Conservation (phyloP, 2,329 filamentous ascomycete genomes). For the Chrysoporthe puriensis region DNA sequence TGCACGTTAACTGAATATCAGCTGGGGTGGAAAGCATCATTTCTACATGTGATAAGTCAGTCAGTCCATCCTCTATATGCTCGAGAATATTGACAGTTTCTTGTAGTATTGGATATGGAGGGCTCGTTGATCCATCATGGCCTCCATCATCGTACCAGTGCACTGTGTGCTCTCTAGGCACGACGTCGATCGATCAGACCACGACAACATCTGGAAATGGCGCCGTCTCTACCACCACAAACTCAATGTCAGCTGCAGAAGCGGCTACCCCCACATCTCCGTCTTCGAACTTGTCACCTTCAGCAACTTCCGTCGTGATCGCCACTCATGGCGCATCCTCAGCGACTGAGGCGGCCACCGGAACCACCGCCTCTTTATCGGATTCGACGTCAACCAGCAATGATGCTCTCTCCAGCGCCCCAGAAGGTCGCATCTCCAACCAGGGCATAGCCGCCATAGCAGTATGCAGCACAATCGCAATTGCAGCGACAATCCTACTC, state of each 20-base stretch:
- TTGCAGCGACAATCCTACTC: constrained; percentile 43
- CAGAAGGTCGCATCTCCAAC: constrained; percentile 37
- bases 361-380: neutral
- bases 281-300: neutral
- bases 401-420: neutral
- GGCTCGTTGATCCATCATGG: constrained; percentile 42
- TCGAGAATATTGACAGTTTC: constrained; percentile 5
- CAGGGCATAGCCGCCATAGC: constrained; percentile 51
- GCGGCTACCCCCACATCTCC: neutral
- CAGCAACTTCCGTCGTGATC: neutral
- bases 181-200: neutral
- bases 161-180: constrained; percentile 25
- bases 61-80: constrained; percentile 1
- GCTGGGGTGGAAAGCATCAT: constrained; percentile 57
- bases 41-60: constrained; percentile 55
- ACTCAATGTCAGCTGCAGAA: neutral
- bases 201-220: constrained; percentile 4
- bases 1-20: constrained; percentile 35
- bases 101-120: constrained; percentile 37
- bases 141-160: constrained; percentile 39
- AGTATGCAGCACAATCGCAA: constrained; percentile 45
- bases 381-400: neutral
- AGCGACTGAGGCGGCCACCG: neutral
- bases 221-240: neutral
- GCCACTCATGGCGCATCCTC: neutral